phyloP scores from a whole-genome alignment of 1,284 basidiomycete genomes.

The Mycosarcoma mackinlayi region DNA sequence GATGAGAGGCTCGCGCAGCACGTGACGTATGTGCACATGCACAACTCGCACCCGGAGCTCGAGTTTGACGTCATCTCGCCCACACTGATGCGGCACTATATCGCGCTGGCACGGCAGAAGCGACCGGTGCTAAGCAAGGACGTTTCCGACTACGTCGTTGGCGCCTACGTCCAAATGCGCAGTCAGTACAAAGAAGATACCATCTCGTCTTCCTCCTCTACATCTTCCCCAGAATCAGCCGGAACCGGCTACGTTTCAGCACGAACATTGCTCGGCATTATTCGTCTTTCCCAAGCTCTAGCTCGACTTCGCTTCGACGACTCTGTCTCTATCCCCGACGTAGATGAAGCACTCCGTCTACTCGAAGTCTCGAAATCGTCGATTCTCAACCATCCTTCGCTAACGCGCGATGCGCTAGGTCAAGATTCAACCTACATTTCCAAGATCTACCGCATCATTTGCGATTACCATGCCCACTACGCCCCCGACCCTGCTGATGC shows the following conservation, averaged over 20 bases:
- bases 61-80: conserved; percentile 79
- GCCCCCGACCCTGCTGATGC: background rate
- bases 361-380: conserved; percentile 97
- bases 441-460: conserved; percentile 66
- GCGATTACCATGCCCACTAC: conserved; percentile 43
- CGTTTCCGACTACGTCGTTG: conserved; percentile 93
- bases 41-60: conserved; percentile 86
- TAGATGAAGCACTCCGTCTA: conserved; percentile 94
- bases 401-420: conserved; percentile 20
- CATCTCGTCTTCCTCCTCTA: conserved; percentile 78
- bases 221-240: background rate
- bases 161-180: conserved; percentile 93
- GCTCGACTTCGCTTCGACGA: conserved; percentile 88
- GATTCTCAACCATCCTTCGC: conserved; percentile 69
- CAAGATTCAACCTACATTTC: conserved; percentile 51
- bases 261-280: conserved; percentile 90
- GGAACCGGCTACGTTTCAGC: conserved; percentile 83
- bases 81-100: conserved; percentile 92
- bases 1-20: conserved; percentile 96
- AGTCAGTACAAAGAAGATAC: conserved; percentile 92
- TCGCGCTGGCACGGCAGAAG: conserved; percentile 88
- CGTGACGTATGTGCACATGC: conserved; percentile 98
- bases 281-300: conserved; percentile 93
- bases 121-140: conserved; percentile 86
- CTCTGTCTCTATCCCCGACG: conserved; percentile 83